Conservation (phyloP, 768 basidiomycete species). For the Termitomyces sp. region DNA sequence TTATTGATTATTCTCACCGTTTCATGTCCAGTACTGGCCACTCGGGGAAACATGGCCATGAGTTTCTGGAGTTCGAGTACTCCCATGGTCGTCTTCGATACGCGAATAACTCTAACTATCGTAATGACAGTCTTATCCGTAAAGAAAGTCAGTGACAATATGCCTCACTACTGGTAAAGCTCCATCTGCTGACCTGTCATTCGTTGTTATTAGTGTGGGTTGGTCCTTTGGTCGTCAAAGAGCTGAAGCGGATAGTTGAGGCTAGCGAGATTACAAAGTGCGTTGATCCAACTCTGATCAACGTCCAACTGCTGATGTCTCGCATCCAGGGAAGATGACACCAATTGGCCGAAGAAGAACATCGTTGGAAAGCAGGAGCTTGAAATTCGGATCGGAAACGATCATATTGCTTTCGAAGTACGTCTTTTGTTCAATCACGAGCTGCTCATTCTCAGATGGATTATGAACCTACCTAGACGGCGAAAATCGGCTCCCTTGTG, state of each 20-base stretch:
- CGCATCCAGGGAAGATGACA: constrained; percentile 85
- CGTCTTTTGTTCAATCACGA: constrained; percentile 17
- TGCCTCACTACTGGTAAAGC: neutral
- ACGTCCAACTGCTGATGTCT: neutral
- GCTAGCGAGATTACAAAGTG: constrained; percentile 94
- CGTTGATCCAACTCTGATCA: constrained; percentile 16
- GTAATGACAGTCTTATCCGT: constrained; percentile 94
- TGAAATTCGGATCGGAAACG: constrained; percentile 89
- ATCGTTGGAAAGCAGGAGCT: constrained; percentile 98
- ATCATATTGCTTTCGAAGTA: constrained; percentile 97
- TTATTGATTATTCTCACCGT: no score
- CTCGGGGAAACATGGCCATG: no score
- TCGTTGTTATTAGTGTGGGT: constrained; percentile 73
- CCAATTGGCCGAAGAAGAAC: constrained; percentile 98
- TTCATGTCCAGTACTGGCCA: no score
- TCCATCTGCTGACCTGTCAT: neutral
- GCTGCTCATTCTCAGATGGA: neutral
- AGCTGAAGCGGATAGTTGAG: constrained; percentile 92
- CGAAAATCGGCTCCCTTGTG: constrained; percentile 95
- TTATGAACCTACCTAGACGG: constrained; percentile 58
- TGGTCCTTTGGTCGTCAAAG: constrained; percentile 87
- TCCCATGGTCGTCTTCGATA: constrained; percentile 94
- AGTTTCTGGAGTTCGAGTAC: constrained; percentile 57
- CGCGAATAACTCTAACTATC: constrained; percentile 98
- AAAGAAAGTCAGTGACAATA: constrained; percentile 83